Conservation (phyloP, 305 asterid genomes). For the Fraxinus paxiana region DNA sequence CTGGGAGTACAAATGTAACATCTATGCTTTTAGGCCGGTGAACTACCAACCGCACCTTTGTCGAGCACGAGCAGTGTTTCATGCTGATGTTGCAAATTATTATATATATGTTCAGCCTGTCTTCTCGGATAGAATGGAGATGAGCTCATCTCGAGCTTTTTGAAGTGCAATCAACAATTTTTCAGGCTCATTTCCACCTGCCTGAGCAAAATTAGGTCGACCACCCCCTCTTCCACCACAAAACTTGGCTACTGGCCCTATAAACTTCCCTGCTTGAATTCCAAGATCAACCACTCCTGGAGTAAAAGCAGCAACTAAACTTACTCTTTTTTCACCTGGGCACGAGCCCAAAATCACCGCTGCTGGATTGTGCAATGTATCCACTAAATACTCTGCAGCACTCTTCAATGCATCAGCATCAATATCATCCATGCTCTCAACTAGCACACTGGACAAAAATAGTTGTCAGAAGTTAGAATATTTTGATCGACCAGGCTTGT, state of each 20-base stretch:
- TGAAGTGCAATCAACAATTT: constrained; percentile 62
- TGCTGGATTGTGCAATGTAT: constrained; percentile 64
- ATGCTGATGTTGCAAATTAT: not conserved
- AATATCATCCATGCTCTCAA: constrained; percentile 77
- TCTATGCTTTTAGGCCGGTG: not conserved
- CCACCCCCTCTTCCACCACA: constrained; percentile 98
- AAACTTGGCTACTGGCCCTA: constrained; percentile 72
- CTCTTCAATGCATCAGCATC: constrained; percentile 79
- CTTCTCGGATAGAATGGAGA: constrained; percentile 44
- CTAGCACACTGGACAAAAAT: constrained; percentile 50
- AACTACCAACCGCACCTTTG: not conserved
- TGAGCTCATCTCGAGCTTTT: constrained; percentile 66
- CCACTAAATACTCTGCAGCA: constrained; percentile 73
- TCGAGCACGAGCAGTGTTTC: not conserved
- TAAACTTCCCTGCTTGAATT: constrained; percentile 77
- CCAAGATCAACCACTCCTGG: constrained; percentile 78
- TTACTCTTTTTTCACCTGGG: constrained; percentile 70
- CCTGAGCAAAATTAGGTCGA: constrained; percentile 85
- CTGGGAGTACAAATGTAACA: not conserved
- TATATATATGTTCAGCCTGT: constrained; percentile 23
- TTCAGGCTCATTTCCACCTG: constrained; percentile 88
- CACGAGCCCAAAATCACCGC: constrained; percentile 85
- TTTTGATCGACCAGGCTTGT: not conserved
- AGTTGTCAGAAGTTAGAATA: not conserved
- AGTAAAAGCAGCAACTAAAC: constrained; percentile 72